Base-by-base conservation (phyloP, 176 grass and related monocot genomes). In the Bolboschoenus planiculmis region DNA sequence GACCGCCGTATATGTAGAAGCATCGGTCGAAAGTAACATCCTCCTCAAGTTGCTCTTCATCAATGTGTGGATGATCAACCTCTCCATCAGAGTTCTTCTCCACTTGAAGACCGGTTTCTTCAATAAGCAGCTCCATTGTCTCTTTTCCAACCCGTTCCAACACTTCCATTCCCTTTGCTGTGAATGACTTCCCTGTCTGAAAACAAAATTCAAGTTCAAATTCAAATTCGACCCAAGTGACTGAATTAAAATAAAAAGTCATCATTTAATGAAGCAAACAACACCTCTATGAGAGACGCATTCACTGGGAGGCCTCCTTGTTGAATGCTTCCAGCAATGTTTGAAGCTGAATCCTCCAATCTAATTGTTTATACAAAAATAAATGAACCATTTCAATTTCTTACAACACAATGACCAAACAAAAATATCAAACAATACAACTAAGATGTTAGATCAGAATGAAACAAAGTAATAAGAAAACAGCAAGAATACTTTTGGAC, bases 1-100 rank as follows among this genome's bases (percentile, higher is more conserved):
- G 96, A 40, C 96, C 96, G 56, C 96, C 96, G 88, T 99, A 99
- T 80, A 99, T 99, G 75, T 95, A 99, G 83, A 99, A 99, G 85
- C 92, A 99, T 87, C 96, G 87, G 51, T 99, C 96, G 43, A 99
- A 99, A 76, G 96, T 95, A 15, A 87, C 86, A 82, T 99, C 96
- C 90, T 99, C 96, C 82, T 91, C 89, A n/a, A 91, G 89, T 57
- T 95, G 90, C 58, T 93, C 92, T 87, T 95, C 95, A 66, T 82
- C 80, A 30, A 63, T 66, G 23, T 82, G 39, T 66, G 58, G 21
- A 82, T 46, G 84, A 33, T 91, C 87, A 72, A 56, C 89, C 61
- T 88, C 89, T 77, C 81, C 26, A 65, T 59, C 87, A 10, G 78
- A 60, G 58, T 83, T 87, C 54, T 93, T 95, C 47, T 95, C 96